Conservation (phyloP, 352 stramenopile genomes). For the Globisporangium splendens region DNA sequence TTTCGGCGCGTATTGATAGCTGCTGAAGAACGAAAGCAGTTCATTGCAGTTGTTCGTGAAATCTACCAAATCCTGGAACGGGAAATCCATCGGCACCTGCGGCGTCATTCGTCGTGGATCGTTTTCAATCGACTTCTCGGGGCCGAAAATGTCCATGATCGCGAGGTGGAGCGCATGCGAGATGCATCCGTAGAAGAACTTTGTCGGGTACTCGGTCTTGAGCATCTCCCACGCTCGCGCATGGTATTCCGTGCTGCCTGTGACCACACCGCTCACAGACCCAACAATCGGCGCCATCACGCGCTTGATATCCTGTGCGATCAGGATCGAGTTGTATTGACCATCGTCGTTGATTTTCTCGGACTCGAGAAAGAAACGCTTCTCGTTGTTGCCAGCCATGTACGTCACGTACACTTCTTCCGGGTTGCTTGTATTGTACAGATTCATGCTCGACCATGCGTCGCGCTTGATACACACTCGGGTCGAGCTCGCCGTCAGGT, state of each 20-base stretch:
- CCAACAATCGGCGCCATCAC: constrained; percentile 71
- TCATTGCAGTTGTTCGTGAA: constrained; percentile 76
- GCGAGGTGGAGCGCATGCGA: constrained; percentile 73
- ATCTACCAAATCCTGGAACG: constrained; percentile 75
- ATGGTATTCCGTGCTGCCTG: constrained; percentile 70
- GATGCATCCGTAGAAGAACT: constrained; percentile 87
- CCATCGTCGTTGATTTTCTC: constrained; percentile 61
- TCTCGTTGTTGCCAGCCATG: constrained; percentile 75
- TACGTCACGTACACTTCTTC: constrained; percentile 76
- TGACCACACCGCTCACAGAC: constrained; percentile 73
- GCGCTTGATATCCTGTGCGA: constrained; percentile 79
- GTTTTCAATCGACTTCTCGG: constrained; percentile 65
- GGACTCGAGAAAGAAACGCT: constrained; percentile 77
- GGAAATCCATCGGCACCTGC: constrained; percentile 67
- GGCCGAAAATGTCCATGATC: constrained; percentile 82
- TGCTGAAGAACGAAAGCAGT: constrained; percentile 76
- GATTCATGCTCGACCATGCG: constrained; percentile 74
- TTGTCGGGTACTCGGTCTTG: constrained; percentile 79
- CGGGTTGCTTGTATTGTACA: constrained; percentile 69
- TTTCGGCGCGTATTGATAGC: constrained; percentile 71
- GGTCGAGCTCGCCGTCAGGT: constrained; percentile 55
- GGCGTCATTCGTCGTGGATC: constrained; percentile 64
- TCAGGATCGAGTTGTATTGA: constrained; percentile 76
- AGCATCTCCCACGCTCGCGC: constrained; percentile 79
- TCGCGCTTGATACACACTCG: constrained; percentile 76